Conservation (phyloP, 495 filamentous ascomycete species). For the Massariosphaeria phaeospora region DNA sequence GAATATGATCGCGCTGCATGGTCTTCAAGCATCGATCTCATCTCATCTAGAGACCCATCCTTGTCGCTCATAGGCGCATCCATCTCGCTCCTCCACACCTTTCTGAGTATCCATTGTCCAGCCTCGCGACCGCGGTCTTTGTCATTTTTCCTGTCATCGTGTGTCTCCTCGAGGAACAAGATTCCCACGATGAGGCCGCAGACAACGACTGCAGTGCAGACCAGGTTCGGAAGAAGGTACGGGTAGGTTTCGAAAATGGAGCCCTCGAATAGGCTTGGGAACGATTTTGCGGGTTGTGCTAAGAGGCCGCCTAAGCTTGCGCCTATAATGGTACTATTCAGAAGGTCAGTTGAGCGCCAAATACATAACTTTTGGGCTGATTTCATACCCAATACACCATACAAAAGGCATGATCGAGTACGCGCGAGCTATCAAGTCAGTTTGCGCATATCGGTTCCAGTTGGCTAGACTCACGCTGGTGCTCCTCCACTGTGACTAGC, state of each 20-base stretch:
- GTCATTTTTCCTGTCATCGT: conserved; percentile 71
- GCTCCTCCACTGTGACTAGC: conserved; percentile 82
- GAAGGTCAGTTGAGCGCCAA: conserved; percentile 6
- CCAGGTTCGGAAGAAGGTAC: conserved; percentile 88
- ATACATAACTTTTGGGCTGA: not conserved
- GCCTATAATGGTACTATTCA: conserved; percentile 71
- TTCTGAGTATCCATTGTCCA: conserved; percentile 66
- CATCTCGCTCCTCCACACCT: conserved; percentile 37
- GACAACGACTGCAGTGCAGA: conserved; percentile 74
- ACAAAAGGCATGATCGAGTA: conserved; percentile 97
- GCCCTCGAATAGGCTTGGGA: conserved; percentile 69
- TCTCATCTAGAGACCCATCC: conserved; percentile 42
- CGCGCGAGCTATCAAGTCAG: conserved; percentile 58
- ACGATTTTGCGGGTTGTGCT: conserved; percentile 76
- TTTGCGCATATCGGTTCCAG: not conserved
- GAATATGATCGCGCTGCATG: conserved; percentile 60
- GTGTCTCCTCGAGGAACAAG: conserved; percentile 92
- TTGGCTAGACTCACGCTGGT: conserved; percentile 63
- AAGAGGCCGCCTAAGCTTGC: conserved; percentile 85
- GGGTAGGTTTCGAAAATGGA: conserved; percentile 80
- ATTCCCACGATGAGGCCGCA: conserved; percentile 77
- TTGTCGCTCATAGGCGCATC: conserved; percentile 32
- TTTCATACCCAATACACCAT: conserved; percentile 78
- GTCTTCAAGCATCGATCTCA: conserved; percentile 45
- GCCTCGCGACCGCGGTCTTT: conserved; percentile 71